Conservation (phyloP, 2,329 filamentous ascomycete species). For the Aspergillus versicolor region DNA sequence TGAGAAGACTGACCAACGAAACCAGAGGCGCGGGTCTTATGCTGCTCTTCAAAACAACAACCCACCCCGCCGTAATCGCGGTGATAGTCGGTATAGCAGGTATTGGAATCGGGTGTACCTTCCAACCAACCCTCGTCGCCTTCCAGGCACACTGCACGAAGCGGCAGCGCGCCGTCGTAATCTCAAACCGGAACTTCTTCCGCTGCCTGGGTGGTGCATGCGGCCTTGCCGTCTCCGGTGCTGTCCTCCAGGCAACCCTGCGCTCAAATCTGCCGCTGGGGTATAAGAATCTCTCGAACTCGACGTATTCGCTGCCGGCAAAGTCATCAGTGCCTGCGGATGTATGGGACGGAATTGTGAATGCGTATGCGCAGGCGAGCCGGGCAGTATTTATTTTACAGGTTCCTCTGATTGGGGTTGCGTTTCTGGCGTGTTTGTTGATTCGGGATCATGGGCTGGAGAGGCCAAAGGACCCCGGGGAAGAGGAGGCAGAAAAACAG, state of each 20-base stretch:
- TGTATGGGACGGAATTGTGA: slow-evolving; percentile 44
- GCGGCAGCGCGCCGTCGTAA: slow-evolving; percentile 60
- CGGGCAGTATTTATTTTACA: slow-evolving; percentile 58
- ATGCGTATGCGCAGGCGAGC: slow-evolving; percentile 55
- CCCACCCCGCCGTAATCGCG: slow-evolving; percentile 50
- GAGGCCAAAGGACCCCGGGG: slow-evolving; percentile 30
- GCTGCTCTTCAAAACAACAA: slow-evolving; percentile 49
- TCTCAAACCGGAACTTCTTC: slow-evolving; percentile 63
- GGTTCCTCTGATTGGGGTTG: slow-evolving; percentile 54
- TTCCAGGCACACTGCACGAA: slow-evolving; percentile 59
- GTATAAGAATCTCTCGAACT: slow-evolving; percentile 39
- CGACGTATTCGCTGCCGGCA: slow-evolving; percentile 39
- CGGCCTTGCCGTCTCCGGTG: slow-evolving; percentile 59
- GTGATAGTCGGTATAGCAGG: slow-evolving; percentile 53
- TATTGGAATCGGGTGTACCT: slow-evolving; percentile 54
- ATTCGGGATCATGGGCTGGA: slow-evolving; percentile 53
- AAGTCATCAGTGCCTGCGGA: slow-evolving; percentile 27
- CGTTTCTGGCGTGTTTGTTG: slow-evolving; percentile 52
- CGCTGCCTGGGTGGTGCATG: slow-evolving; percentile 59
- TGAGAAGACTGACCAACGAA: background rate
- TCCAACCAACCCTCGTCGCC: slow-evolving; percentile 57
- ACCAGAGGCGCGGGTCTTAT: slow-evolving; percentile 52
- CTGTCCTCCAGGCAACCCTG: slow-evolving; percentile 45
- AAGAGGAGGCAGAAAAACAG: slow-evolving; percentile 26
- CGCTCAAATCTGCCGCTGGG: slow-evolving; percentile 40